Evolutionary conservation across 495 filamentous ascomycete species (phyloP).

Genomic region (Stereocaulon alpinum): DNA sequence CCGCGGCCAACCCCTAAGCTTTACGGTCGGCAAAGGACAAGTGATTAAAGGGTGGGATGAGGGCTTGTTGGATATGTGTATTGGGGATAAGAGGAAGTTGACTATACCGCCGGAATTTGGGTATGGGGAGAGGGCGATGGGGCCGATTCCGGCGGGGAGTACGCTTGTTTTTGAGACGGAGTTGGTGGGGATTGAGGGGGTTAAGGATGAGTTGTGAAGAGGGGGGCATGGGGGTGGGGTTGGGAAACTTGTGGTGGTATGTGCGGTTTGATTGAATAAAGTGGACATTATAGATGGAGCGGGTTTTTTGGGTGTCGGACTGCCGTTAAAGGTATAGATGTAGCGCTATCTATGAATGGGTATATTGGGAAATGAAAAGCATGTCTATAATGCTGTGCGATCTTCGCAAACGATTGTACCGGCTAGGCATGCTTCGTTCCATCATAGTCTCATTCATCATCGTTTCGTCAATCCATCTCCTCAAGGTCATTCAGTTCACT

Average conservation of each 20-base stretch:
- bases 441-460: background rate
- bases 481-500: conserved; percentile 44
- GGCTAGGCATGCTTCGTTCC: background rate
- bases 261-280: too few species aligned
- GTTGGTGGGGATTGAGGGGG: conserved; percentile 76
- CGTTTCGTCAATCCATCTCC: conserved; percentile 51
- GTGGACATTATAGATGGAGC: background rate
- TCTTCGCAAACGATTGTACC: too few species aligned
- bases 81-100: conserved; percentile 87
- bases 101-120: conserved; percentile 81
- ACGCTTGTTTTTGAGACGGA: conserved; percentile 59
- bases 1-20: conserved; percentile 62
- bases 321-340: background rate
- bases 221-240: background rate
- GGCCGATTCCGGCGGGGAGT: conserved; percentile 67
- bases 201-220: conserved; percentile 50
- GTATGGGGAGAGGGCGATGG: conserved; percentile 67
- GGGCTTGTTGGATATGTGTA: conserved; percentile 88
- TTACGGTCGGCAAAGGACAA: conserved; percentile 65
- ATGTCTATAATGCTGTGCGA: background rate
- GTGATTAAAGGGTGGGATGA: conserved; percentile 95
- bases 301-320: background rate
- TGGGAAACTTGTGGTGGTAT: background rate
- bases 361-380: background rate
- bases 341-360: background rate